phyloP scores from a whole-genome alignment of 352 stramenopile genomes.

The Pythium brassicae region DNA sequence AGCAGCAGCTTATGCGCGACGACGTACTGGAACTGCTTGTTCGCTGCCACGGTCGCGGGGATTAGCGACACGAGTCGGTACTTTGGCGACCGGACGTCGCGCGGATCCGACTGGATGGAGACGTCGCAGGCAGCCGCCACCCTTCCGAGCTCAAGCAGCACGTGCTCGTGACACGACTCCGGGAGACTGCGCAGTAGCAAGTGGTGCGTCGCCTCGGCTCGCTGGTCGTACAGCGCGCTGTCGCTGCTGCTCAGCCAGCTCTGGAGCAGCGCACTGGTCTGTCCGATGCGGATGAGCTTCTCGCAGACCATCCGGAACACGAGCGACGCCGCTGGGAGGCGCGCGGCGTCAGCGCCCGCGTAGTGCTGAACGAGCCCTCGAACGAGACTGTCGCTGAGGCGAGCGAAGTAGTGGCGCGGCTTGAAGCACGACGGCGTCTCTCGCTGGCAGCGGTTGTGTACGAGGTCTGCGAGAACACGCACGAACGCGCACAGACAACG shows the following conservation, averaged over 20 bases:
- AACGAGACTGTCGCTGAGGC: slow-evolving; percentile 43
- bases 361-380: slow-evolving; percentile 10
- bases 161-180: slow-evolving; percentile 40
- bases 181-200: slow-evolving; percentile 42
- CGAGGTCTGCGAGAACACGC: slow-evolving; percentile 35
- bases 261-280: slow-evolving; percentile 34
- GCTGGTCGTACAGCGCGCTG: slow-evolving; percentile 16
- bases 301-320: slow-evolving; percentile 59
- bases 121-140: neutral
- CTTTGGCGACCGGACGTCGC: slow-evolving; percentile 21
- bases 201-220: slow-evolving; percentile 13
- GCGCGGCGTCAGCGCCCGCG: neutral
- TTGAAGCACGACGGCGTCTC: slow-evolving; percentile 42
- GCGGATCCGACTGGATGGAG: neutral
- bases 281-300: slow-evolving; percentile 57
- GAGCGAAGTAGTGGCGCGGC: slow-evolving; percentile 36
- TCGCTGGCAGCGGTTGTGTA: slow-evolving; percentile 55
- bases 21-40: slow-evolving; percentile 61
- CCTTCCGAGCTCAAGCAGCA: slow-evolving; percentile 41
- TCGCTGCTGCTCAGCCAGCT: slow-evolving; percentile 30
- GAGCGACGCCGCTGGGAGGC: slow-evolving; percentile 3
- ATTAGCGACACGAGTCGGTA: slow-evolving; percentile 48
- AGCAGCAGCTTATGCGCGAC: slow-evolving; percentile 62
- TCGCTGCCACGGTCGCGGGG: slow-evolving; percentile 24
- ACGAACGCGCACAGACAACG: neutral